Evolutionary conservation across 306 rosid species (phyloP).

Genomic region (Begonia loranthoides): DNA sequence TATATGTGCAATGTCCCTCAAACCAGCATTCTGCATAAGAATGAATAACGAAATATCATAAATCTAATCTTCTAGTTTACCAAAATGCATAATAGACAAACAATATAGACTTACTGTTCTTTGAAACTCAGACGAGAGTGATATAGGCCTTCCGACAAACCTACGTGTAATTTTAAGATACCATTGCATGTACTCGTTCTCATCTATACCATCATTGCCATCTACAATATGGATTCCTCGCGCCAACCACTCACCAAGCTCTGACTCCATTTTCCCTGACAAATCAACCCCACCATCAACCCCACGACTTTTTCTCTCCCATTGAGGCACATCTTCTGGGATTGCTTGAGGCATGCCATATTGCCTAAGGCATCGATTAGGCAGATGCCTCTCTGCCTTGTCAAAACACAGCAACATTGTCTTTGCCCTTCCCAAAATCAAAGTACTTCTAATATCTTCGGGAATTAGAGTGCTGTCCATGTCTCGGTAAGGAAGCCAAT

Average conservation of each 20-base stretch:
- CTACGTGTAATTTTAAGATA: conserved; percentile 74
- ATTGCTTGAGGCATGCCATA: conserved; percentile 79
- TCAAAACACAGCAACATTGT: conserved; percentile 96
- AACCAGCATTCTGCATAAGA: conserved; percentile 78
- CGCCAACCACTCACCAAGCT: conserved; percentile 72
- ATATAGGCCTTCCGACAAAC: conserved; percentile 95
- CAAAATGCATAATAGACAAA: conserved; percentile 9
- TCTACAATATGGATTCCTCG: conserved; percentile 61
- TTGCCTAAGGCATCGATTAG: conserved; percentile 82
- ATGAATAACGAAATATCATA: no score
- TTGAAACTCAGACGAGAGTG: conserved; percentile 94
- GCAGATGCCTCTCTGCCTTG: conserved; percentile 99
- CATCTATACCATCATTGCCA: conserved; percentile 62
- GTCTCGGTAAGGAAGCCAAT: conserved; percentile 91
- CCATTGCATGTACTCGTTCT: conserved; percentile 88
- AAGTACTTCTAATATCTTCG: conserved; percentile 56
- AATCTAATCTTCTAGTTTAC: neutral
- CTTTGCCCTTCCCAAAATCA: conserved; percentile 73
- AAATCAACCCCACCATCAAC: conserved; percentile 99
- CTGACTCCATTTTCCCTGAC: conserved; percentile 88
- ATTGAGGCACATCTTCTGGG: conserved; percentile 82
- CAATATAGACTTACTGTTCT: conserved; percentile 66
- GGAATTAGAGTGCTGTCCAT: conserved; percentile 80
- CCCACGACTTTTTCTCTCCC: conserved; percentile 99
- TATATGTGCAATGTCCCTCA: conserved; percentile 85